Evolutionary conservation across 148 eudicot species (phyloP), one percentile per base, ranked within the genome.

Genomic region (Rhododendron kiyosumense): DNA sequence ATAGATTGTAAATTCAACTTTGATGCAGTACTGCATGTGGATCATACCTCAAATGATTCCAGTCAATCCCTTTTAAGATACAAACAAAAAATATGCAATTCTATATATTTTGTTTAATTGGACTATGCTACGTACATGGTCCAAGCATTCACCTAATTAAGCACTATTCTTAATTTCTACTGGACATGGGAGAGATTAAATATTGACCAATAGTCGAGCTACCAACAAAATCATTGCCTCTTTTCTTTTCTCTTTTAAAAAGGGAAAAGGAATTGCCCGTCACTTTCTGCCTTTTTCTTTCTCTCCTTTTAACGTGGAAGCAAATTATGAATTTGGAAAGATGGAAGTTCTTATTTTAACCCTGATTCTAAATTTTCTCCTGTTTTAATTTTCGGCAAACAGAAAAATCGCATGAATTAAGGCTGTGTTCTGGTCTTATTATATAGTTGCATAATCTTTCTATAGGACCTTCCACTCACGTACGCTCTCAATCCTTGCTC

Each of bases 231-330:
- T 65, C 30, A 65, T 65, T 65, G 71, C 71, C 71, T 65, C n/a
- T 65, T 65, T 10, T 26, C 73, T 26, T 32, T 32, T 45, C 3
- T 46, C 48, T 65, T 59, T 65, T 18, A 26, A n/a, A 65, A 65
- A 65, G 32, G 30, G 26, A 81, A 73, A 71, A 52, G 17, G n/a
- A 51, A 81, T 71, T 81, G 38, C 28, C 67, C 65, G 26, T 69
- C 54, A 63, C 84, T 69, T 69, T 51, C 63, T 65, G 11, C 10
- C 69, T 81, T 86, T 86, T 57, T 38, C 43, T 71, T 65, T 85
- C 51, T 49, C 84, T 69, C 8, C 80, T 86, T 86, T 86, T 71
- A 81, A 86, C 69, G 81, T 14, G 52, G 14, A 54, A 52, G 32
- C 73, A 82, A 80, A 52, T 45, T 38, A 38, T 45, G 38, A 81